phyloP scores from a whole-genome alignment of 2,329 filamentous ascomycete genomes.

The Plenodomus tracheiphilus region DNA sequence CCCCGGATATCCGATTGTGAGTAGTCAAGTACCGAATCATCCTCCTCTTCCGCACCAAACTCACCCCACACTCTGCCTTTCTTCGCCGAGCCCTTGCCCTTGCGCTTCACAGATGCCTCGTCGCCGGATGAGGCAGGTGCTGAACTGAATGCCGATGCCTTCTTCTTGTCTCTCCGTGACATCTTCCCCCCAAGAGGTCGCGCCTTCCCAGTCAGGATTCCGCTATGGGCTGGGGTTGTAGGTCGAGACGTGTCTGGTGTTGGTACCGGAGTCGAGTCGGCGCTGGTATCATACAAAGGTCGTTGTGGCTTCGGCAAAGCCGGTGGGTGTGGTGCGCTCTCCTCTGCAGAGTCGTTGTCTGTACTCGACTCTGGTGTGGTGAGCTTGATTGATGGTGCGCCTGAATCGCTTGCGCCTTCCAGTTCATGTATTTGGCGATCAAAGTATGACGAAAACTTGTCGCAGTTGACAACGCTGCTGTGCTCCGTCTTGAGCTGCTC shows the following conservation, averaged over 20 bases:
- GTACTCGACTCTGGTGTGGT: conserved; percentile 55
- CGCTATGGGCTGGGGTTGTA: conserved; percentile 68
- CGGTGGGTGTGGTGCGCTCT: conserved; percentile 57
- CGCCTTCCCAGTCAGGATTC: conserved; percentile 73
- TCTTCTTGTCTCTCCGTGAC: conserved; percentile 79
- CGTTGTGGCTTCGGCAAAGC: conserved; percentile 51
- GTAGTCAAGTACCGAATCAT: conserved; percentile 81
- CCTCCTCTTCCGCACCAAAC: conserved; percentile 85
- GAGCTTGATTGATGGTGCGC: conserved; percentile 46
- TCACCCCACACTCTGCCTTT: conserved; percentile 91
- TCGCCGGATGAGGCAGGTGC: conserved; percentile 80
- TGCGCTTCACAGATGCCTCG: conserved; percentile 64
- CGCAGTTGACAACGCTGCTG: conserved; percentile 76
- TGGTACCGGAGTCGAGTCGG: conserved; percentile 69
- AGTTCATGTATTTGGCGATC: conserved; percentile 88
- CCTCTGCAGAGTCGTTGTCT: conserved; percentile 53
- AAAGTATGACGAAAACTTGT: conserved; percentile 84
- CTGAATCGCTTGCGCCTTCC: conserved; percentile 58
- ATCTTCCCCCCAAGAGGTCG: conserved; percentile 71
- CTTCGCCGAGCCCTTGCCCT: conserved; percentile 68
- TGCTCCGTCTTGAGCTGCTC: conserved; percentile 82
- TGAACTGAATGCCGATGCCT: conserved; percentile 56
- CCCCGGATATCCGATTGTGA: conserved; percentile 65
- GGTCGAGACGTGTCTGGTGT: conserved; percentile 80
- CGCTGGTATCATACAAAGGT: conserved; percentile 54